These are phyloP conservation scores for Microdochium trichocladiopsis DNA, from an alignment of 2,329 filamentous ascomycete species.

Conservation along the genomic window DNA sequence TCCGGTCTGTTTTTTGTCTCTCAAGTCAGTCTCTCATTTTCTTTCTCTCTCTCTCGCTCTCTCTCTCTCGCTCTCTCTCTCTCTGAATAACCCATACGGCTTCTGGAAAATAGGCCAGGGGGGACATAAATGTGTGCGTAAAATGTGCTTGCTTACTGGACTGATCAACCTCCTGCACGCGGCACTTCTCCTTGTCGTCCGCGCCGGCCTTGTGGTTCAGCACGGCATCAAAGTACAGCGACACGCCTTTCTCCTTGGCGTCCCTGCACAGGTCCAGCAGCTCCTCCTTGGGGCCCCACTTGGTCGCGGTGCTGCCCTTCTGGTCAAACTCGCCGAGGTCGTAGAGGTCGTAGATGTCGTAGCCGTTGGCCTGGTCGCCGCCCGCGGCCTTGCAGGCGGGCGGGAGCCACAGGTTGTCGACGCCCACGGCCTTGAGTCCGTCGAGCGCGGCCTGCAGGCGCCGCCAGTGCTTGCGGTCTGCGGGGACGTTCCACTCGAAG, in stretches of 20 bases:
- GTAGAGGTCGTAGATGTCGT: constrained; percentile 64
- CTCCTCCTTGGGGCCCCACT: constrained; percentile 62
- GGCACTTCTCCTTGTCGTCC: constrained; percentile 53
- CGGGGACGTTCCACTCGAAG: constrained; percentile 67
- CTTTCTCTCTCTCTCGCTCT: neutral
- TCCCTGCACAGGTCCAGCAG: constrained; percentile 42
- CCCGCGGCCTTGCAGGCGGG: constrained; percentile 61
- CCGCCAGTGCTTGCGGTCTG: constrained; percentile 53
- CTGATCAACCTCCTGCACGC: constrained; percentile 53
- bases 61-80: constrained; percentile 3
- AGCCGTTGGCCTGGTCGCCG: constrained; percentile 55
- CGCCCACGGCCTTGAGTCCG: constrained; percentile 48
- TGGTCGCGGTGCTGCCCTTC: constrained; percentile 55
- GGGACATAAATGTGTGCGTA: too few relatives aligned
- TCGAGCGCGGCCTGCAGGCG: constrained; percentile 46
- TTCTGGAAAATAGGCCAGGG: too few relatives aligned
- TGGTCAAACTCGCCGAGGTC: constrained; percentile 68
- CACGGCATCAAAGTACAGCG: constrained; percentile 63
- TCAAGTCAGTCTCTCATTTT: neutral
- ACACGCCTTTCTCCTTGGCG: constrained; percentile 46
- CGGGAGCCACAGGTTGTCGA: constrained; percentile 61
- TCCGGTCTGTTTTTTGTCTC: constrained; percentile 35
- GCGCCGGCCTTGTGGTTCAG: constrained; percentile 67
- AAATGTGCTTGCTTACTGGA: constrained; percentile 21
- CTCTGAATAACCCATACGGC: too few relatives aligned